A percentile compares a stretch with the other conserved stretches of the same genome.
Conservation (phyloP, 2,329 filamentous ascomycete species). For the Pseudogymnoascus sp. region DNA sequence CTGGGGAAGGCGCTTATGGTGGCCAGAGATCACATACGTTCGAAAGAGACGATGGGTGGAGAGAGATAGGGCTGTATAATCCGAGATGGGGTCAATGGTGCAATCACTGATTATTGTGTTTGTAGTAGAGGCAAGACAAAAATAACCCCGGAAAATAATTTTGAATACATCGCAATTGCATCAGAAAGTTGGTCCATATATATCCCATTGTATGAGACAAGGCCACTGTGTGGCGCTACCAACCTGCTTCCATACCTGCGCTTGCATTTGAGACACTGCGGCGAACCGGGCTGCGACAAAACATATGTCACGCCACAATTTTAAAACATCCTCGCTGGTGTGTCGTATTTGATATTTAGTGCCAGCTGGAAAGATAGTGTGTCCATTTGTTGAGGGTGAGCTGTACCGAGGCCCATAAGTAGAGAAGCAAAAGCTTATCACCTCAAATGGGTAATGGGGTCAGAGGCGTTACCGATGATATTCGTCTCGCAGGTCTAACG, state of each 20-base stretch:
- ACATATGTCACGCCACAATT: neutral
- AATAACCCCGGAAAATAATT: neutral
- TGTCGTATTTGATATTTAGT: neutral
- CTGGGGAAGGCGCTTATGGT: slow-evolving; percentile 28
- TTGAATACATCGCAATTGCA: neutral
- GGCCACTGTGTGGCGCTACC: neutral
- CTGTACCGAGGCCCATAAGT: neutral
- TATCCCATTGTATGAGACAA: neutral
- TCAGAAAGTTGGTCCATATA: neutral
- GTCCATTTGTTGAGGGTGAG: neutral
- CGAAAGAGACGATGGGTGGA: neutral
- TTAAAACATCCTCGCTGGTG: neutral
- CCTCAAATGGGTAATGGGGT: neutral
- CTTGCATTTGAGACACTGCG: neutral
- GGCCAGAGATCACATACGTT: slow-evolving; percentile 14
- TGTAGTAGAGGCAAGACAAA: neutral
- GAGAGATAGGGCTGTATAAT: neutral
- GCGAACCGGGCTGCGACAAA: neutral
- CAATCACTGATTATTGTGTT: neutral
- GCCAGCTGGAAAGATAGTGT: neutral
- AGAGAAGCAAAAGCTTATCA: neutral
- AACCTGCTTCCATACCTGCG: neutral
- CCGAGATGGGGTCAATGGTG: neutral
- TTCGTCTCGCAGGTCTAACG: too few relatives aligned
- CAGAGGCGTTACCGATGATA: too few relatives aligned